phyloP scores from a whole-genome alignment of 495 filamentous ascomycete species.

The Penicillium mononematosum region DNA sequence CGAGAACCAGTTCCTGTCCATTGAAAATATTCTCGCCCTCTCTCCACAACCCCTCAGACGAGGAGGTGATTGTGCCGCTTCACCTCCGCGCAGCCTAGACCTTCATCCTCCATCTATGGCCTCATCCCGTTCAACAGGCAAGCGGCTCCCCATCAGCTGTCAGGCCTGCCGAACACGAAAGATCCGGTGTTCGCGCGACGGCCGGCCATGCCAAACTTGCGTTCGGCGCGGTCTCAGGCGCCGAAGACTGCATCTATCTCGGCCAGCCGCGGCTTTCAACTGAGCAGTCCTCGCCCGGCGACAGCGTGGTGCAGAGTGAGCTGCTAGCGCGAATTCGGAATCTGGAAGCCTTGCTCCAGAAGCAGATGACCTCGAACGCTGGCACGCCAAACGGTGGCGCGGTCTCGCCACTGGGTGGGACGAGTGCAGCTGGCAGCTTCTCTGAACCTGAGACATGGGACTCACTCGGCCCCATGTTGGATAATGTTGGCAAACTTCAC shows the following conservation, averaged over 20 bases:
- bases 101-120: conserved; percentile 17
- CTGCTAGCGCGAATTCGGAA: conserved; percentile 40
- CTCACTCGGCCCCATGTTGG: conserved; percentile 21
- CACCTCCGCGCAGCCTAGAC: background rate
- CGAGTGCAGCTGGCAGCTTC: conserved; percentile 35
- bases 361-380: conserved; percentile 29
- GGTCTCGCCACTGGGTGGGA: conserved; percentile 33
- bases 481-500: conserved; percentile 33
- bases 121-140: conserved; percentile 34
- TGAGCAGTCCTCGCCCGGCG: conserved; percentile 29
- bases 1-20: background rate
- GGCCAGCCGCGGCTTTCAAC: conserved; percentile 41
- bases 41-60: background rate
- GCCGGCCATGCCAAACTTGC: conserved; percentile 43
- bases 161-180: conserved; percentile 44
- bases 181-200: conserved; percentile 43
- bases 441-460: conserved; percentile 32
- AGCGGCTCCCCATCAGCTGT: conserved; percentile 44
- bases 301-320: conserved; percentile 35
- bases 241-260: conserved; percentile 45
- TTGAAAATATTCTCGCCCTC: background rate
- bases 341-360: conserved; percentile 40
- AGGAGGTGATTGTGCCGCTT: background rate
- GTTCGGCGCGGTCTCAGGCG: conserved; percentile 39
- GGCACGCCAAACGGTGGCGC: conserved; percentile 20